A percentile compares a stretch with the other conserved stretches of the same genome.
phyloP scores from a whole-genome alignment of 805 yeast species.

The Lipomyces orientalis region DNA sequence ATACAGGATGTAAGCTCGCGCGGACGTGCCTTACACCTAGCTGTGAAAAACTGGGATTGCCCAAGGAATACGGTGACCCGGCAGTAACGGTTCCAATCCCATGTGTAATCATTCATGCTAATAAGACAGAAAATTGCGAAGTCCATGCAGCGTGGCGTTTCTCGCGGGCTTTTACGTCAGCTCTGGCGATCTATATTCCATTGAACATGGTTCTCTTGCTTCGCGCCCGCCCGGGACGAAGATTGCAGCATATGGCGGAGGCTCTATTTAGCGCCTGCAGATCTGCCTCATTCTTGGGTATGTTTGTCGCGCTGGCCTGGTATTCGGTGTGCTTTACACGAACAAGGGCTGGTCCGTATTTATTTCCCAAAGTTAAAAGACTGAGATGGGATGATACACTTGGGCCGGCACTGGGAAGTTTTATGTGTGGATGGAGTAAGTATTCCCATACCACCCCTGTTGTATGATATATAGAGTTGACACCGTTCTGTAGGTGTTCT shows the following conservation, averaged over 20 bases:
- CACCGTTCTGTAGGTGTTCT: constrained; percentile 24
- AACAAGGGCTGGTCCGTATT: constrained; percentile 49
- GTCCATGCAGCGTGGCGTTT: constrained; percentile 56
- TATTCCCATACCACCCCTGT: constrained; percentile 37
- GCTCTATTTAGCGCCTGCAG: constrained; percentile 45
- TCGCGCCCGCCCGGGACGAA: constrained; percentile 34
- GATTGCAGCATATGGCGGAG: constrained; percentile 27
- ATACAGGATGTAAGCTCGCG: too few species aligned
- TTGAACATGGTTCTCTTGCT: constrained; percentile 48
- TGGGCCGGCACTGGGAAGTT: constrained; percentile 52
- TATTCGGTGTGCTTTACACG: constrained; percentile 55
- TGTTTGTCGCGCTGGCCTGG: constrained; percentile 54
- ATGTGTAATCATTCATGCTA: constrained; percentile 53
- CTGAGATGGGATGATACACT: constrained; percentile 50
- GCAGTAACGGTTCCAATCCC: constrained; percentile 41
- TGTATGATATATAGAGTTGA: not conserved
- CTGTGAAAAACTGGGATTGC: constrained; percentile 48
- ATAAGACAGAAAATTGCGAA: constrained; percentile 51
- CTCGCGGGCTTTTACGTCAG: constrained; percentile 50
- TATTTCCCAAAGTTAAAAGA: constrained; percentile 49
- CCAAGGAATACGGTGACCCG: constrained; percentile 46
- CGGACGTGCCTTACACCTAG: constrained; percentile 46
- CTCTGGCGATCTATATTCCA: constrained; percentile 52
- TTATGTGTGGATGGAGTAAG: constrained; percentile 52
- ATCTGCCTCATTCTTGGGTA: constrained; percentile 53